Percentiles rank a stretch among this genome's conserved stretches.
Evolutionary conservation across 2,329 filamentous ascomycete species (phyloP).

Genomic region (Venturiaceae sp.): DNA sequence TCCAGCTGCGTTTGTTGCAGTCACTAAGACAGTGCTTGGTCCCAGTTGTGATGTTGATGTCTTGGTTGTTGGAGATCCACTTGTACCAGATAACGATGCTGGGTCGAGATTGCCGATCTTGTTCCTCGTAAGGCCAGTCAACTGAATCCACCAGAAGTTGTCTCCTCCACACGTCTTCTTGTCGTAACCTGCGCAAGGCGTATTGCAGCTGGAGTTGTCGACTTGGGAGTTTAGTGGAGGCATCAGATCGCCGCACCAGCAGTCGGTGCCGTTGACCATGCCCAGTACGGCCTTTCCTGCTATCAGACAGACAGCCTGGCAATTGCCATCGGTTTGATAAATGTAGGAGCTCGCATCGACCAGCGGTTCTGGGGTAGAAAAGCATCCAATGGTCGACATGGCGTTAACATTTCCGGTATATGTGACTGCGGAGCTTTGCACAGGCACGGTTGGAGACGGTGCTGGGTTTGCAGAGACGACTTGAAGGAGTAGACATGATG

Average conservation of each 20-base stretch:
- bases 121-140: constrained; percentile 37
- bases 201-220: constrained; percentile 52
- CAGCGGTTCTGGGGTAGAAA: constrained; percentile 35
- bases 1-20: constrained; percentile 7
- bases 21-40: neutral
- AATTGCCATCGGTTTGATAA: constrained; percentile 47
- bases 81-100: constrained; percentile 2
- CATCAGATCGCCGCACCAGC: constrained; percentile 63
- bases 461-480: neutral
- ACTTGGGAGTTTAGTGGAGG: constrained; percentile 48
- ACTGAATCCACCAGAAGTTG: constrained; percentile 39
- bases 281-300: constrained; percentile 49
- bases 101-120: constrained; percentile 23
- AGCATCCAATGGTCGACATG: constrained; percentile 35
- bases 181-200: constrained; percentile 54
- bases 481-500: neutral
- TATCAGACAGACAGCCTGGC: constrained; percentile 40
- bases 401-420: neutral
- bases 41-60: constrained; percentile 7
- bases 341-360: constrained; percentile 36
- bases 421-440: constrained; percentile 4
- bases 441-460: neutral
- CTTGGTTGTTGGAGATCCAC: constrained; percentile 10
- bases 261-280: constrained; percentile 50
- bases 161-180: constrained; percentile 58